Evolutionary conservation across 2,329 filamentous ascomycete species (phyloP), one percentile per base, ranked within the genome.

Genomic region (Phialocephala subalpina): DNA sequence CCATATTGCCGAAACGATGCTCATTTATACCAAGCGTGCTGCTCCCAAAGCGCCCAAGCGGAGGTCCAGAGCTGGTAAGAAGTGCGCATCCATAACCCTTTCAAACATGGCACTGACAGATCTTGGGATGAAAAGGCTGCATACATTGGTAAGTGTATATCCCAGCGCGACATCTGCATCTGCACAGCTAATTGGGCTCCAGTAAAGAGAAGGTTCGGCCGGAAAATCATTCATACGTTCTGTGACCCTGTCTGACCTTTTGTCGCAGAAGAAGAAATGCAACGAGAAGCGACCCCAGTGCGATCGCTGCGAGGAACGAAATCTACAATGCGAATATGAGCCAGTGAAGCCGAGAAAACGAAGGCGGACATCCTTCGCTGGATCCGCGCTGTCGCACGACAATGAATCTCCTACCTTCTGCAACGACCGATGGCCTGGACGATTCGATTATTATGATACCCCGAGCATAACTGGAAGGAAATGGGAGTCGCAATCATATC

Each of bases 11-110:
- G 40, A 47, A 61, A 74, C 20, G 6, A 88, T 88, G 86, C 77
- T 89, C 71, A 76, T 89, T 53, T 89, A 87, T 73, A 86, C 85
- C n/a, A 82, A 81, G 75, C 77, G 84, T 58, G 86, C 86, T 65
- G 76, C 82, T 56, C 84, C 86, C n/a, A 88, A 87, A 77, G 78
- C 81, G 53, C 86, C 86, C 36, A 89, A 88, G 77, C 83, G 80
- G 73, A 82, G 86, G 63, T 88, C 86, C n/a, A 81, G 86, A 78
- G 82, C 84, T 75, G 85, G 85, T 87, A 77, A 79, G 83, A 27
- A 52, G 7, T n/a, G 49, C 49, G 27, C 49, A 18, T 53, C 49
- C 49, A 16, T 33, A 29, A 14, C 9, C 11, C 9, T 18, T 29
- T 22, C 38, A 16, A n/a, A 53, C 2, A 7, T 53, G 11, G 49